phyloP scores from a whole-genome alignment of 805 yeast species.

The Suhomyces tanzawaensis region DNA sequence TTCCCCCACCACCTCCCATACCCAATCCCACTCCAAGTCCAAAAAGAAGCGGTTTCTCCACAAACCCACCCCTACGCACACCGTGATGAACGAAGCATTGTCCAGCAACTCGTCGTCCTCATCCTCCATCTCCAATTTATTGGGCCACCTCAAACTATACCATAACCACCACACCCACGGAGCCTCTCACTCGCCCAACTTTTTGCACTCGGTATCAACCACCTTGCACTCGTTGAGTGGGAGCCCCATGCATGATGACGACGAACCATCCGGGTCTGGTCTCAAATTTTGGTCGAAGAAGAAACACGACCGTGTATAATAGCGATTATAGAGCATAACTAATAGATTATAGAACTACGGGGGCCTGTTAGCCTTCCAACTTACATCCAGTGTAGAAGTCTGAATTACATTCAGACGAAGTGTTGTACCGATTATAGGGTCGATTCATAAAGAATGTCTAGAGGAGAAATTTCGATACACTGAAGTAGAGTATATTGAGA shows the following conservation, averaged over 20 bases:
- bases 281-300: slow-evolving; percentile 21
- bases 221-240: slow-evolving; percentile 4
- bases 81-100: slow-evolving; percentile 5
- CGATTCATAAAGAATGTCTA: no score
- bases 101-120: slow-evolving; percentile 11
- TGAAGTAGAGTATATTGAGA: no score
- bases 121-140: slow-evolving; percentile 14
- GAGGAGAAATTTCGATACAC: no score
- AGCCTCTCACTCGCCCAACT: slow-evolving; percentile 1
- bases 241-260: neutral
- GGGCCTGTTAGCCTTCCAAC: no score
- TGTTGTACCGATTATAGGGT: no score
- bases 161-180: slow-evolving; percentile 6
- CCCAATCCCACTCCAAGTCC: slow-evolving; percentile 6
- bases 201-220: neutral
- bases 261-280: neutral
- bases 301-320: slow-evolving; percentile 8
- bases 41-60: slow-evolving; percentile 9
- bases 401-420: no score
- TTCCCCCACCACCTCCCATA: slow-evolving; percentile 6
- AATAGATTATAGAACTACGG: no score
- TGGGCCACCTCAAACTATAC: slow-evolving; percentile 15
- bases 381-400: no score
- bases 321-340: no score
- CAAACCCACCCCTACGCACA: slow-evolving; percentile 2